phyloP scores from a whole-genome alignment of 1,139 yeast genomes.

The Lodderomyces beijingensis region DNA sequence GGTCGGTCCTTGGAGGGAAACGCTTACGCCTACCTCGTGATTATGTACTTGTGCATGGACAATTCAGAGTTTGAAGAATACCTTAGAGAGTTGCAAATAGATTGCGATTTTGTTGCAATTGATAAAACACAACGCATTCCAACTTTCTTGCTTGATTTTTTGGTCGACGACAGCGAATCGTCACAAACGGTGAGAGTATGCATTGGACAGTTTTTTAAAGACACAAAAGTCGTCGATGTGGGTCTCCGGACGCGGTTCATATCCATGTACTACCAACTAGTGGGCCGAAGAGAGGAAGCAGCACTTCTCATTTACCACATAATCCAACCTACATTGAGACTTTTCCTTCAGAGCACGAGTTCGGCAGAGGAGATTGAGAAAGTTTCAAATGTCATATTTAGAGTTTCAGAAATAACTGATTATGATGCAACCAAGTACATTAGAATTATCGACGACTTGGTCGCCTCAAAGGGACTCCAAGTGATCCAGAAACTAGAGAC shows the following conservation, averaged over 20 bases:
- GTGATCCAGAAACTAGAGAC: conserved; percentile 13
- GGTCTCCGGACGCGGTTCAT: conserved; percentile 52
- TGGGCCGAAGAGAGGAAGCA: conserved; percentile 28
- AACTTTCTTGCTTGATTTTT: conserved; percentile 43
- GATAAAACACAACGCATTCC: conserved; percentile 45
- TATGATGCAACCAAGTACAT: conserved; percentile 19
- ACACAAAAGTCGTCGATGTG: conserved; percentile 39
- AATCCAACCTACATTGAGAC: conserved; percentile 37
- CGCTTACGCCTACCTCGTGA: conserved; percentile 45
- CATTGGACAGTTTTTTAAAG: conserved; percentile 46
- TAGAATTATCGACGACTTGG: conserved; percentile 15
- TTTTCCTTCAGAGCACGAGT: conserved; percentile 27
- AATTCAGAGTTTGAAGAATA: conserved; percentile 44
- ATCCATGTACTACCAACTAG: conserved; percentile 42
- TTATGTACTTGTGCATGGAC: conserved; percentile 51
- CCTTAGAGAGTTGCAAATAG: conserved; percentile 44
- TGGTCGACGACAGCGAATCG: conserved; percentile 35
- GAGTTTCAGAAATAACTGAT: conserved; percentile 18
- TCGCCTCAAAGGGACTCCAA: conserved; percentile 13
- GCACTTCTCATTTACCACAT: conserved; percentile 47
- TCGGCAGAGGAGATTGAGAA: conserved; percentile 26
- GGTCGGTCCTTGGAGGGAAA: conserved; percentile 11
- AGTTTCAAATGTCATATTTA: conserved; percentile 26
- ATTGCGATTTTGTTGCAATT: conserved; percentile 20
- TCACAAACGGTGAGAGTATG: conserved; percentile 48